Conservation (phyloP, 108 stramenopile species). For the Chaetoceros tenuissimus region DNA sequence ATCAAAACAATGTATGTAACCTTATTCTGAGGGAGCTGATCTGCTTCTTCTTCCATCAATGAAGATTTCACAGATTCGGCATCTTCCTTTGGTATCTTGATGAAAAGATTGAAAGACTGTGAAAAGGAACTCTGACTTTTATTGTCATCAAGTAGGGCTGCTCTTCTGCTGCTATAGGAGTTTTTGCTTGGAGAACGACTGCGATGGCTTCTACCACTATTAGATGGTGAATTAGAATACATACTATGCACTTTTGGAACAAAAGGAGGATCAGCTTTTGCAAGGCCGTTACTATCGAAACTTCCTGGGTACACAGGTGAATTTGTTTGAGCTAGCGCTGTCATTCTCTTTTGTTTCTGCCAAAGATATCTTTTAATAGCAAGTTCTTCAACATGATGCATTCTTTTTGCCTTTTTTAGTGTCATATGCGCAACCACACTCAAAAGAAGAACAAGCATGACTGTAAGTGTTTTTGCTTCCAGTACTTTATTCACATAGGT, state of each 20-base stretch:
- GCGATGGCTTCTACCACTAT: background rate
- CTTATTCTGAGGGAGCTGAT: conserved; percentile 47
- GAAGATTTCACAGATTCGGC: background rate
- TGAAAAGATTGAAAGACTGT: background rate
- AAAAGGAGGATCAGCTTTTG: background rate
- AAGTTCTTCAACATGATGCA: conserved; percentile 73
- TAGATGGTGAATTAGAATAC: background rate
- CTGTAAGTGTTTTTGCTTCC: conserved; percentile 71
- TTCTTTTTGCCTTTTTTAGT: conserved; percentile 70
- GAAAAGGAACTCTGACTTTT: background rate
- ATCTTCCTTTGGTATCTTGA: background rate
- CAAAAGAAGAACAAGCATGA: conserved; percentile 73
- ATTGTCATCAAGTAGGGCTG: background rate
- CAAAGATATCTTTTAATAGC: conserved; percentile 1
- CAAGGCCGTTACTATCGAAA: background rate
- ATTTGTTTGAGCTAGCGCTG: background rate
- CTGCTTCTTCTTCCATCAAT: conserved; percentile 57
- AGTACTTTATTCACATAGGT: conserved; percentile 80
- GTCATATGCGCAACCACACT: conserved; percentile 75
- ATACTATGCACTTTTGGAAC: background rate
- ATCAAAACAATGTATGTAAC: conserved; percentile 53
- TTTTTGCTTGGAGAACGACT: background rate
- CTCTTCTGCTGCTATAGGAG: background rate
- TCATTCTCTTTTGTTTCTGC: background rate
- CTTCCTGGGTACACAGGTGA: background rate